Conservation (phyloP, 805 yeast species). For the Blastobotrys peoriensis region DNA sequence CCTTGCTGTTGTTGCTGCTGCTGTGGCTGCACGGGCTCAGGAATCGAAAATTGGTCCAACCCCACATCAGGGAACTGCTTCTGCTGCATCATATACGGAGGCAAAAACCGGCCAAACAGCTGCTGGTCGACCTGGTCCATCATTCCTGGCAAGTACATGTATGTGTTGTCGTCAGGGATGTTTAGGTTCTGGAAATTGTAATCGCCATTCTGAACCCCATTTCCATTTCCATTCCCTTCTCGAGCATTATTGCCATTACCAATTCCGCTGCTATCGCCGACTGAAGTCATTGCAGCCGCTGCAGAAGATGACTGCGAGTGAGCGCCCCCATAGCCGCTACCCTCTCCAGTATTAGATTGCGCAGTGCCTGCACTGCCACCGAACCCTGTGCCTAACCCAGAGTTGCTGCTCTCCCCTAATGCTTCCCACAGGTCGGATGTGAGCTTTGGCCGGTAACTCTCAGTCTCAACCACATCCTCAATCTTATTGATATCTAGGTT, state of each 20-base stretch:
- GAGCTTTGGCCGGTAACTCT: not conserved
- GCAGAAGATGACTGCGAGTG: not conserved
- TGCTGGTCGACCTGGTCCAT: constrained; percentile 82
- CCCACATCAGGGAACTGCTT: constrained; percentile 1
- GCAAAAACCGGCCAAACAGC: constrained; percentile 74
- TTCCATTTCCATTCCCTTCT: not conserved
- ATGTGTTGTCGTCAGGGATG: constrained; percentile 7
- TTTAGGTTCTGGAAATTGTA: not conserved
- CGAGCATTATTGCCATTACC: not conserved
- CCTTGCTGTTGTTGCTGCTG: constrained; percentile 1
- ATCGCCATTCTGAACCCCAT: not conserved
- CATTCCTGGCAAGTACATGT: constrained; percentile 65
- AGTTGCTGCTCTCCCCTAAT: too few species aligned
- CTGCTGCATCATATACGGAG: constrained; percentile 66
- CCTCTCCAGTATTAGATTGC: not conserved
- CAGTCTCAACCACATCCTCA: not conserved
- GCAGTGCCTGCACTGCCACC: not conserved
- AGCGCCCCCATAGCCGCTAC: not conserved
- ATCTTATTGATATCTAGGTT: not conserved
- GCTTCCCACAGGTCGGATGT: not conserved
- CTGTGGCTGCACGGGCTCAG: not conserved
- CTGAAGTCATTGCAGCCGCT: too few species aligned
- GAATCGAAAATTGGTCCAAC: not conserved
- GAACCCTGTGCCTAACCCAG: too few species aligned
- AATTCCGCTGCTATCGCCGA: too few species aligned